phyloP scores from a whole-genome alignment of 345 rosid genomes.

The Erodium maritimum region DNA sequence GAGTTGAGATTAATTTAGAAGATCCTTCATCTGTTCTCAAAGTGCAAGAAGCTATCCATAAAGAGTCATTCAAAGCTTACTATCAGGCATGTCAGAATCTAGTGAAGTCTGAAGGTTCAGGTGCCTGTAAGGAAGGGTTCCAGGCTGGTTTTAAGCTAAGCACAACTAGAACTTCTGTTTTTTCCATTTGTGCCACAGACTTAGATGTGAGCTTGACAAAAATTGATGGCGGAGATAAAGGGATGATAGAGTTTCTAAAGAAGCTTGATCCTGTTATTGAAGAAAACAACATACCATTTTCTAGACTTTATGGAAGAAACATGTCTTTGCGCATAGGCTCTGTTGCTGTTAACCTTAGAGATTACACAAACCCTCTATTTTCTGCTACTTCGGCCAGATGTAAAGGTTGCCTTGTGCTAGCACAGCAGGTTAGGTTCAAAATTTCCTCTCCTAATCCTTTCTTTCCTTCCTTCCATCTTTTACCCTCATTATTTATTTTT shows the following conservation, averaged over 20 bases:
- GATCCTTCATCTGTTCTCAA: constrained; percentile 44
- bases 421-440: constrained; percentile 66
- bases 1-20: constrained; percentile 47
- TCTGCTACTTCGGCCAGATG: constrained; percentile 72
- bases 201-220: constrained; percentile 64
- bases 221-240: constrained; percentile 79
- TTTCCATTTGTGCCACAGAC: constrained; percentile 76
- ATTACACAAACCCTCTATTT: constrained; percentile 82
- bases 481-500: constrained; percentile 1
- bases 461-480: constrained; percentile 5
- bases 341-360: constrained; percentile 54
- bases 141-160: constrained; percentile 89
- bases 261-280: constrained; percentile 72
- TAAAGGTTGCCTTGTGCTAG: constrained; percentile 76
- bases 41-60: constrained; percentile 62
- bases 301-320: constrained; percentile 83
- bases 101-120: constrained; percentile 63
- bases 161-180: constrained; percentile 59
- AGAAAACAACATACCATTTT: constrained; percentile 72
- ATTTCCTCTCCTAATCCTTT: constrained; percentile 4
- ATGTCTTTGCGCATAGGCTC: constrained; percentile 45
- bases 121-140: constrained; percentile 68
- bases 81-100: constrained; percentile 77
- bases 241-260: constrained; percentile 70
- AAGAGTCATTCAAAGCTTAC: constrained; percentile 66